A percentile compares a stretch with the other conserved stretches of the same genome.
phyloP scores from a whole-genome alignment of 805 yeast species.

The Candida pini region DNA sequence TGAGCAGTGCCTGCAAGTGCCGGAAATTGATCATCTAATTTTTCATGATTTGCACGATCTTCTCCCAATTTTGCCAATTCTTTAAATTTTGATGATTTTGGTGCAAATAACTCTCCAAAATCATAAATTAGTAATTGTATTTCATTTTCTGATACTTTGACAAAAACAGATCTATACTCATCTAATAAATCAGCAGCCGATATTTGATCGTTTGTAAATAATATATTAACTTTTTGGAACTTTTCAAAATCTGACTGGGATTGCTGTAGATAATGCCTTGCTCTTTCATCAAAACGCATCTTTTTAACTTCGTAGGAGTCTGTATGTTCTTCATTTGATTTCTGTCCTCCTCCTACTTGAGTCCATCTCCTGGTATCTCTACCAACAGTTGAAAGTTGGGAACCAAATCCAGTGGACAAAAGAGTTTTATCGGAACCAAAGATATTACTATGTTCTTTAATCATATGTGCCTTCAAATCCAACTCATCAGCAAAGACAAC shows the following conservation, averaged over 20 bases:
- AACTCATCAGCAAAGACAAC: constrained; percentile 86
- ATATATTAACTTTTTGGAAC: constrained; percentile 45
- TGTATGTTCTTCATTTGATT: constrained; percentile 14
- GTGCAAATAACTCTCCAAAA: constrained; percentile 49
- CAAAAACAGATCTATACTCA: constrained; percentile 46
- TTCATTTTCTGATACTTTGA: constrained; percentile 37
- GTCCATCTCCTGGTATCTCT: constrained; percentile 12
- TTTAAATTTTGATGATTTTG: constrained; percentile 37
- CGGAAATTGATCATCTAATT: constrained; percentile 42
- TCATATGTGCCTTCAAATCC: constrained; percentile 83
- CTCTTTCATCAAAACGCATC: constrained; percentile 74
- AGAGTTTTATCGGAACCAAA: constrained; percentile 40
- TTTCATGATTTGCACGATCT: constrained; percentile 20
- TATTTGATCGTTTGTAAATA: constrained; percentile 40
- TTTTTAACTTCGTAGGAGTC: constrained; percentile 46
- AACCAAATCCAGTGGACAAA: constrained; percentile 30
- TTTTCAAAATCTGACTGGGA: constrained; percentile 38
- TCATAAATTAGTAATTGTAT: constrained; percentile 54
- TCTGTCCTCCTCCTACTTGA: constrained; percentile 10
- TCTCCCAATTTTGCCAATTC: constrained; percentile 30
- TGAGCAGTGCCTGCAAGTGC: constrained; percentile 31
- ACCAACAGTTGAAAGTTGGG: constrained; percentile 56
- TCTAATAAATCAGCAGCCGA: constrained; percentile 42
- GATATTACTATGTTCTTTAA: constrained; percentile 69
- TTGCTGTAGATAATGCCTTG: constrained; percentile 68